A percentile compares a stretch with the other conserved stretches of the same genome.
Conservation (phyloP, 2,329 filamentous ascomycete species). For the Pseudomassariella vexata region DNA sequence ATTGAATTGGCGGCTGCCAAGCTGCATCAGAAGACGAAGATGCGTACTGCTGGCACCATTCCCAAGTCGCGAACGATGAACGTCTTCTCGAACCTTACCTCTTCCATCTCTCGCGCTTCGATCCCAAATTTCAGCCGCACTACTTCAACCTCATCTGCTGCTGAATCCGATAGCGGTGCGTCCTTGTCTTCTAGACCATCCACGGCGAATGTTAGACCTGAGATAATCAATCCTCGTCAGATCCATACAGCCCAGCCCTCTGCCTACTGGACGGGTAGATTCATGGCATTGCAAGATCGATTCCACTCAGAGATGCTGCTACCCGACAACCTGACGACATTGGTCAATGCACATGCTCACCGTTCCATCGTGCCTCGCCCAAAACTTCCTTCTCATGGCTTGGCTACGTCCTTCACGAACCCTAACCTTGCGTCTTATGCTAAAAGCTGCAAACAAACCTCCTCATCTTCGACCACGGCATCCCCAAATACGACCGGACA, state of each 20-base stretch:
- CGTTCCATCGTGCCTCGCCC: slow-evolving; percentile 5
- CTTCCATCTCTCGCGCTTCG: slow-evolving; percentile 33
- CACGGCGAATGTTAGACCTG: background rate
- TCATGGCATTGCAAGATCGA: slow-evolving; percentile 51
- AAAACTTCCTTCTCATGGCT: background rate
- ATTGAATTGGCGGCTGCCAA: slow-evolving; percentile 7
- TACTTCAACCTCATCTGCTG: slow-evolving; percentile 26
- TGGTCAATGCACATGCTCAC: slow-evolving; percentile 16
- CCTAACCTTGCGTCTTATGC: background rate
- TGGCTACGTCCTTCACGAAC: slow-evolving; percentile 2
- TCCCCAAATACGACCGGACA: background rate
- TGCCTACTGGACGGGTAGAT: slow-evolving; percentile 58
- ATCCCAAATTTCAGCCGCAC: slow-evolving; percentile 26
- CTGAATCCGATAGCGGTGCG: slow-evolving; percentile 7
- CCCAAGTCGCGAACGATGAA: slow-evolving; percentile 40
- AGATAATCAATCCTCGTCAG: slow-evolving; percentile 14
- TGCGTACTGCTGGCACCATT: slow-evolving; percentile 18
- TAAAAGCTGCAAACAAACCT: background rate
- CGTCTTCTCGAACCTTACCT: slow-evolving; percentile 38
- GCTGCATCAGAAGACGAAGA: slow-evolving; percentile 6
- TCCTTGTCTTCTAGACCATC: slow-evolving; percentile 6
- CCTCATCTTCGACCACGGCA: background rate
- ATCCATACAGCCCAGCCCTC: slow-evolving; percentile 38
- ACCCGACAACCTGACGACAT: slow-evolving; percentile 15
- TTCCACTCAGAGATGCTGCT: slow-evolving; percentile 37